Evolutionary conservation across 2,329 filamentous ascomycete species (phyloP).

Genomic region (Penicillium rolfsii): DNA sequence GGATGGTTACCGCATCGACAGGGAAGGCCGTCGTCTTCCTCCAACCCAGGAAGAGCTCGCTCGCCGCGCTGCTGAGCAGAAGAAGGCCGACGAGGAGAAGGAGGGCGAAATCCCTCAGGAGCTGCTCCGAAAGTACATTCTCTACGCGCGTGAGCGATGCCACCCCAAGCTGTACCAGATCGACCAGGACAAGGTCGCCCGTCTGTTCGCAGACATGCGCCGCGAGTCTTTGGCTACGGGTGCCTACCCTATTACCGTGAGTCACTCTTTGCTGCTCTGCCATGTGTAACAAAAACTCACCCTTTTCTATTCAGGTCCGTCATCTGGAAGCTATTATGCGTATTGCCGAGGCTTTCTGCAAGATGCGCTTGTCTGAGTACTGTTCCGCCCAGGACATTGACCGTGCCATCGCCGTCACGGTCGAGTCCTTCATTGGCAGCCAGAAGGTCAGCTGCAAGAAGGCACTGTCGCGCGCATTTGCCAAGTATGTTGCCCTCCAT

Average conservation of each 20-base stretch:
- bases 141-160: constrained; percentile 89
- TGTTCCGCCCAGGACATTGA: constrained; percentile 90
- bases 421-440: constrained; percentile 92
- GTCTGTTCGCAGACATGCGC: constrained; percentile 94
- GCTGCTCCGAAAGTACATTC: constrained; percentile 90
- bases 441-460: constrained; percentile 99
- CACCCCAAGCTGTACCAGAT: constrained; percentile 94
- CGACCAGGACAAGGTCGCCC: constrained; percentile 93
- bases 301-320: constrained; percentile 68
- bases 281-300: constrained; percentile 10
- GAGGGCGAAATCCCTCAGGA: constrained; percentile 84
- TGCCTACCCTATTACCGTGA: constrained; percentile 95
- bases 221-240: constrained; percentile 90
- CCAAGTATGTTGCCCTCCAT: constrained; percentile 76
- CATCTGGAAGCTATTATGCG: constrained; percentile 98
- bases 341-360: constrained; percentile 90
- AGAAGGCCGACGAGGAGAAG: constrained; percentile 54
- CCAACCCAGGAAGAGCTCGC: constrained; percentile 51
- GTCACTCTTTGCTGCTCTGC: constrained; percentile 39
- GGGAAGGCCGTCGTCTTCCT: constrained; percentile 43
- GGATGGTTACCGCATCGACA: constrained; percentile 58
- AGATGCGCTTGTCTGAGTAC: constrained; percentile 98
- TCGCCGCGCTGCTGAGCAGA: constrained; percentile 44
- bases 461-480: constrained; percentile 88
- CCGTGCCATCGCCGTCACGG: constrained; percentile 92